phyloP scores from a whole-genome alignment of 495 filamentous ascomycete species.

The Chaetomium fimeti region DNA sequence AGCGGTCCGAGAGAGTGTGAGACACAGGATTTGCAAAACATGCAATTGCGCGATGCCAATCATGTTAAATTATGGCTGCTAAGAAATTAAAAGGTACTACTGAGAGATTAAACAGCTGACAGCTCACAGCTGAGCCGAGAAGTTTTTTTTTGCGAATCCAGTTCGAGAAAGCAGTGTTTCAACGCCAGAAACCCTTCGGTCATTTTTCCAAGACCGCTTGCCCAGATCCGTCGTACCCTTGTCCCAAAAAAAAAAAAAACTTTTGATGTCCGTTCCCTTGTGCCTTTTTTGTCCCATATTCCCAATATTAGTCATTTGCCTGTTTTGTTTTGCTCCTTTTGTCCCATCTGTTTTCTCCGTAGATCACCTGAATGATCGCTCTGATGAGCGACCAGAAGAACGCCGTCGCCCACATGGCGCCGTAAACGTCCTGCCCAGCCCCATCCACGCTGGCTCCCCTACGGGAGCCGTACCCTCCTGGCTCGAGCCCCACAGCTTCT shows the following conservation, averaged over 20 bases:
- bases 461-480: constrained; percentile 5
- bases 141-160: neutral
- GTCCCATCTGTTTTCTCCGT: no score
- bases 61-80: neutral
- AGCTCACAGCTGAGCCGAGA: neutral
- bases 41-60: constrained; percentile 1
- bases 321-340: neutral
- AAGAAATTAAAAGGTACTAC: constrained; percentile 4
- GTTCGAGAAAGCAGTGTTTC: neutral
- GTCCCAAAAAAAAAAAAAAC: neutral
- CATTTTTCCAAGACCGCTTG: constrained; percentile 1
- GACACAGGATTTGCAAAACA: neutral
- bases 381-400: neutral
- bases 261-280: constrained; percentile 5
- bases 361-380: neutral
- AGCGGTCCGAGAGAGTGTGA: neutral
- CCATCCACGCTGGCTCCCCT: constrained; percentile 8
- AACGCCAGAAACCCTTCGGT: neutral
- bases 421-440: constrained; percentile 14
- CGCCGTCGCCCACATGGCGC: constrained; percentile 4
- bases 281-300: neutral
- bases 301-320: neutral
- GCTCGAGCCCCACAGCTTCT: constrained; percentile 12
- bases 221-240: neutral
- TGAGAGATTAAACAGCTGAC: constrained; percentile 1